Conservation (phyloP, 371 early-diverging fungal genomes). For the Mucor racemosus region DNA sequence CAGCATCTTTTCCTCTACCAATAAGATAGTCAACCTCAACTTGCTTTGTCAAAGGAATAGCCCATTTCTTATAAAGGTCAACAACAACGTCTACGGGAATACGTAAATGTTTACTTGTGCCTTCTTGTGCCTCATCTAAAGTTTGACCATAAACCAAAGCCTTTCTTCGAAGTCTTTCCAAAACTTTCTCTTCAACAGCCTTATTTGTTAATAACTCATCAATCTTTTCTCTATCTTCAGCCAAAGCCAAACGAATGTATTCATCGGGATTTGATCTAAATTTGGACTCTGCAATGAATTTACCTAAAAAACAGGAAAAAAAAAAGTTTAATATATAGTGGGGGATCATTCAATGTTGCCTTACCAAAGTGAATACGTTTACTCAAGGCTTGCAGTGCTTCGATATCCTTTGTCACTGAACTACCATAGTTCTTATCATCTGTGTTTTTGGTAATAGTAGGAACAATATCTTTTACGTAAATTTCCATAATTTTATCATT, state of each 20-base stretch:
- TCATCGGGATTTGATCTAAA: conserved; percentile 80
- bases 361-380: conserved; percentile 94
- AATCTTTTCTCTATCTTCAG: conserved; percentile 77
- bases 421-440: conserved; percentile 94
- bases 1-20: conserved; percentile 51
- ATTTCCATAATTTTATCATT: conserved; percentile 80
- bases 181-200: conserved; percentile 80
- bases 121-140: conserved; percentile 54
- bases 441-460: conserved; percentile 60
- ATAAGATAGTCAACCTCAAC: conserved; percentile 95
- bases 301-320: conserved; percentile 56
- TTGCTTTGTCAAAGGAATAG: conserved; percentile 86
- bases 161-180: conserved; percentile 84
- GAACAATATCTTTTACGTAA: conserved; percentile 77
- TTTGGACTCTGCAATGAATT: conserved; percentile 96
- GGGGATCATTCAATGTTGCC: not conserved
- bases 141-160: conserved; percentile 94
- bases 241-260: conserved; percentile 84
- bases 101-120: conserved; percentile 47
- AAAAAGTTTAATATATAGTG: not conserved
- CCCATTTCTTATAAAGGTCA: conserved; percentile 85
- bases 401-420: conserved; percentile 90
- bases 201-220: conserved; percentile 86
- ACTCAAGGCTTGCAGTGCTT: conserved; percentile 90
- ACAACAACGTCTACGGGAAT: conserved; percentile 82